Evolutionary conservation across 129 eudicot genomes (phyloP).

Genomic region (Deinandra increscens): DNA sequence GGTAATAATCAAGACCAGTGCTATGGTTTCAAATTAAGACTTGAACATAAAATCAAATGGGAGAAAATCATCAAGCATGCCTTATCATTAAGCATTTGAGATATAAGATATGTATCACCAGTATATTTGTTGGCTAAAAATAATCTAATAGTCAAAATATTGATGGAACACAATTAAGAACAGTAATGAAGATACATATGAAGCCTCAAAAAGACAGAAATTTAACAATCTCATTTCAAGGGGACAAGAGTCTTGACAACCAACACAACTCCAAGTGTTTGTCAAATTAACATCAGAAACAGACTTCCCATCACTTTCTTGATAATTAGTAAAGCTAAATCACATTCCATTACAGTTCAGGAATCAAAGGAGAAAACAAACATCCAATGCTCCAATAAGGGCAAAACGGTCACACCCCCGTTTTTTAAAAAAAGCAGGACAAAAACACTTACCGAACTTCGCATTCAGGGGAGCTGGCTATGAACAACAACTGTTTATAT

Average conservation of each 20-base stretch:
- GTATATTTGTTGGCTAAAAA: neutral
- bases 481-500: slow-evolving; percentile 33
- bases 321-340: slow-evolving; percentile 37
- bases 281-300: slow-evolving; percentile 32
- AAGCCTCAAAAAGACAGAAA: slow-evolving; percentile 12
- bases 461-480: slow-evolving; percentile 36
- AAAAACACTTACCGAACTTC: slow-evolving; percentile 34
- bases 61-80: slow-evolving; percentile 33
- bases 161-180: neutral
- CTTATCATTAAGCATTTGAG: slow-evolving; percentile 96
- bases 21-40: neutral
- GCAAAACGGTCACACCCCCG: slow-evolving; percentile 40
- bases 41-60: neutral
- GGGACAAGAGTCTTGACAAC: slow-evolving; percentile 18
- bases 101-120: too few relatives aligned
- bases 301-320: slow-evolving; percentile 29
- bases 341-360: slow-evolving; percentile 35
- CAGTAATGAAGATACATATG: neutral
- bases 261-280: slow-evolving; percentile 26
- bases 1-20: neutral
- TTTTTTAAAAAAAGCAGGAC: slow-evolving; percentile 25
- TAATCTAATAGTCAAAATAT: too few relatives aligned
- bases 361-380: slow-evolving; percentile 31
- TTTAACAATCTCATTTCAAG: slow-evolving; percentile 30
- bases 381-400: slow-evolving; percentile 33